Percentiles rank a stretch among this genome's conserved stretches.
These are phyloP conservation scores for Scenedesmus sp. DNA, from an alignment of 163 green algal genomes.

Conservation along the genomic window DNA sequence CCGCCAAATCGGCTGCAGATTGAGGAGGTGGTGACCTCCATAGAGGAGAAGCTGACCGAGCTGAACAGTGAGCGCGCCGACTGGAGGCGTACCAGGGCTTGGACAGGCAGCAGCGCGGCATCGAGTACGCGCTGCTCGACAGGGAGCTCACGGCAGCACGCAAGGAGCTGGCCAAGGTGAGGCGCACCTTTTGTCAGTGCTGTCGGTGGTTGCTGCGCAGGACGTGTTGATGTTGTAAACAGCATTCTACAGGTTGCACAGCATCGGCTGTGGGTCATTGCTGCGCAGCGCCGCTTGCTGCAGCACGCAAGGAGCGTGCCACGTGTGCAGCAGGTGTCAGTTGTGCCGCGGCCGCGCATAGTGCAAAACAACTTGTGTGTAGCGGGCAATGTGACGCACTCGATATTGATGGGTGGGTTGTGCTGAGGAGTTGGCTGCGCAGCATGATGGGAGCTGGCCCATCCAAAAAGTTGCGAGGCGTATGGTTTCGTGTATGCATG, in stretches of 20 bases:
- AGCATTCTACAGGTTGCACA: too few species aligned
- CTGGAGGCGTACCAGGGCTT: constrained; percentile 89
- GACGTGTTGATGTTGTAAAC: too few species aligned
- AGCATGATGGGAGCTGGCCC: neutral
- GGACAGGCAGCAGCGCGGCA: constrained; percentile 84
- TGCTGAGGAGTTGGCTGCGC: neutral
- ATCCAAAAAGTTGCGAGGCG: neutral
- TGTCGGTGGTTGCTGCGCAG: too few species aligned
- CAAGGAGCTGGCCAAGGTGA: constrained; percentile 57
- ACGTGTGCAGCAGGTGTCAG: too few species aligned
- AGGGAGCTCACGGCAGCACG: constrained; percentile 81
- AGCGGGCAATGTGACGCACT: too few species aligned
- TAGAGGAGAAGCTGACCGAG: constrained; percentile 89
- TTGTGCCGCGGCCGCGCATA: too few species aligned
- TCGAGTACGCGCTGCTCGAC: constrained; percentile 97
- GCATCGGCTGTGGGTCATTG: too few species aligned
- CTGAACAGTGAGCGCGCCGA: constrained; percentile 94
- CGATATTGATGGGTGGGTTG: too few species aligned
- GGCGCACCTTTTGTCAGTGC: neutral
- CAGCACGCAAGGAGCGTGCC: too few species aligned
- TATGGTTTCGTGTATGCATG: neutral
- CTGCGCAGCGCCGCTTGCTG: too few species aligned
- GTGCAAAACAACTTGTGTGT: too few species aligned
- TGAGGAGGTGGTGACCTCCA: constrained; percentile 70
- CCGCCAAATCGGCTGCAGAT: constrained; percentile 57